Conservation (phyloP, 2,329 filamentous ascomycete genomes). For the Fusarium decemcellulare region DNA sequence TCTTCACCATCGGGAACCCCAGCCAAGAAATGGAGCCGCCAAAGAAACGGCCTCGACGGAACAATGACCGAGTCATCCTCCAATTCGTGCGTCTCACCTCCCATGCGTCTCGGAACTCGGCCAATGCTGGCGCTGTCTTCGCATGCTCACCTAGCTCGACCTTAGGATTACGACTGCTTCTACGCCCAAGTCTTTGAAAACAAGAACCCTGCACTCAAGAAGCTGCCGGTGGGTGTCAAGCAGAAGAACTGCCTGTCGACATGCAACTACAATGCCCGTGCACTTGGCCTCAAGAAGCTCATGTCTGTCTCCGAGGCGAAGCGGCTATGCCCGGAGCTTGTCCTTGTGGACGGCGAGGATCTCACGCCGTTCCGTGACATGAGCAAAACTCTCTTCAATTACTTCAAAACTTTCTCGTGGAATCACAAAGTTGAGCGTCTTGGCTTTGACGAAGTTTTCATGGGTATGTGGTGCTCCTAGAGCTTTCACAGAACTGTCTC, state of each 20-base stretch:
- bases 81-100: conserved; percentile 77
- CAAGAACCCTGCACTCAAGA: conserved; percentile 80
- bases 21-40: conserved; percentile 49
- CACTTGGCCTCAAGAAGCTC: conserved; percentile 82
- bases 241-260: conserved; percentile 95
- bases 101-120: conserved; percentile 1
- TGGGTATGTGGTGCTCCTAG: conserved; percentile 53
- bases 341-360: conserved; percentile 90
- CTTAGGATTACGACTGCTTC: conserved; percentile 88
- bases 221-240: conserved; percentile 84
- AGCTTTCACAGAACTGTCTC: not conserved
- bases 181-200: conserved; percentile 93
- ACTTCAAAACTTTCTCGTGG: conserved; percentile 83
- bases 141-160: conserved; percentile 31
- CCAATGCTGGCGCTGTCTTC: conserved; percentile 15
- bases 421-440: conserved; percentile 83
- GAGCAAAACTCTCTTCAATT: conserved; percentile 84
- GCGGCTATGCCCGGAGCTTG: conserved; percentile 83
- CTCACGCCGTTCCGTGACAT: conserved; percentile 87
- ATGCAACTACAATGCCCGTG: conserved; percentile 92
- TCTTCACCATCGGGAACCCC: not conserved
- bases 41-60: conserved; percentile 58
- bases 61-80: conserved; percentile 79
- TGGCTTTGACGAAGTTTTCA: conserved; percentile 88
- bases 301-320: conserved; percentile 88